phyloP scores from a whole-genome alignment of 805 yeast species.

The Yarrowia osloensis region DNA sequence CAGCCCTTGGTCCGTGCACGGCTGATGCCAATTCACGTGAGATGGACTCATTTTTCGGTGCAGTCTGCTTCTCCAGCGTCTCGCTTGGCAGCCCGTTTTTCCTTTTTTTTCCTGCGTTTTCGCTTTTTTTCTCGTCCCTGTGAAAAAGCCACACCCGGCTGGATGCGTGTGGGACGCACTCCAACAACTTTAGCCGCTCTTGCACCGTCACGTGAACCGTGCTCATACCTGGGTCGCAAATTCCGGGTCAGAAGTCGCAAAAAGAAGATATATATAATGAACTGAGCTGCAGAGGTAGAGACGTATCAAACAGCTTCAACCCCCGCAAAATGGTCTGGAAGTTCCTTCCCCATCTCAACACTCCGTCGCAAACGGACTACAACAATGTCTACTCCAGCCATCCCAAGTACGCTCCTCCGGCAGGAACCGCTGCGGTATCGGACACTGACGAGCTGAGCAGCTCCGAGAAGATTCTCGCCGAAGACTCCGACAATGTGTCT shows the following conservation, averaged over 20 bases:
- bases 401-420: conserved; percentile 25
- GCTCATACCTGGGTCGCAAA: conserved; percentile 1
- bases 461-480: neutral
- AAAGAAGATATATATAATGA: neutral
- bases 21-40: neutral
- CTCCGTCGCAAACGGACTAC: conserved; percentile 16
- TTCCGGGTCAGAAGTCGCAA: conserved; percentile 4
- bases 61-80: neutral
- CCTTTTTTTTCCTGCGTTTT: too few relatives aligned
- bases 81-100: conserved; percentile 4
- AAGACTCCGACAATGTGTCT: neutral
- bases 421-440: neutral
- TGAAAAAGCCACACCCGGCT: conserved; percentile 16
- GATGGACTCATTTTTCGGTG: neutral
- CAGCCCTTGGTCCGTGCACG: too few relatives aligned
- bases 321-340: neutral
- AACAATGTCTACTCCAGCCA: neutral
- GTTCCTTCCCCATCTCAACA: conserved; percentile 6
- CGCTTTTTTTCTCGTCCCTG: neutral
- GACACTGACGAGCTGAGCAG: conserved; percentile 7
- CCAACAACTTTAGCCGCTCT: neutral
- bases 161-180: neutral
- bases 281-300: neutral
- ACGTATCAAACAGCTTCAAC: too few relatives aligned
- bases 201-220: conserved; percentile 6